Conservation (phyloP, 148 eudicot species). For the Camellia japonica region DNA sequence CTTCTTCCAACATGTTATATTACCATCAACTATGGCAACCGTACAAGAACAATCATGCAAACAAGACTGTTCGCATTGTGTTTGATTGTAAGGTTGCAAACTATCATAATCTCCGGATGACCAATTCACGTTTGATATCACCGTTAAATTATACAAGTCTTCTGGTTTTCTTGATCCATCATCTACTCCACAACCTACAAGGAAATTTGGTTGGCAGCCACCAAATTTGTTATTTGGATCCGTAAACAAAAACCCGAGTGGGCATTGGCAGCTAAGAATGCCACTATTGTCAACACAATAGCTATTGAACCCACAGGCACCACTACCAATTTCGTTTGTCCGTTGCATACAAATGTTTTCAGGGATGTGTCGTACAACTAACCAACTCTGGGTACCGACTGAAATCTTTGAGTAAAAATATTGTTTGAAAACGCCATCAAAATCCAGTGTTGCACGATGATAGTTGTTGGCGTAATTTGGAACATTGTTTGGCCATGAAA, state of each 20-base stretch:
- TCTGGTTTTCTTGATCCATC: neutral
- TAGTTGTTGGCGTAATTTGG: neutral
- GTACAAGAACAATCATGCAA: slow-evolving; percentile 7
- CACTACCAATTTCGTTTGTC: neutral
- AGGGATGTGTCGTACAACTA: neutral
- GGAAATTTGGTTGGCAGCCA: slow-evolving; percentile 2
- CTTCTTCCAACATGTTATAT: slow-evolving; percentile 2
- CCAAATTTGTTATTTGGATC: neutral
- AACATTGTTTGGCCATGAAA: neutral
- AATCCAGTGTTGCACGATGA: slow-evolving; percentile 1
- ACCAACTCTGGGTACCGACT: neutral
- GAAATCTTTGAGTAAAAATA: neutral
- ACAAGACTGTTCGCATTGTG: slow-evolving; percentile 5
- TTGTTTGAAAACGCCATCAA: neutral
- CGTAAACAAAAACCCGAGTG: neutral
- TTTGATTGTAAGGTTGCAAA: neutral
- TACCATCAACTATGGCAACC: neutral
- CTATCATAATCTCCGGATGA: neutral
- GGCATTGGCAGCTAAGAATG: neutral
- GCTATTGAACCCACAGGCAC: slow-evolving; percentile 4
- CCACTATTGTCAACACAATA: neutral
- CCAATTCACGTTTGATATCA: neutral
- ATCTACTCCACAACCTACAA: neutral
- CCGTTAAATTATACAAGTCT: neutral
- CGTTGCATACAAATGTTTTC: neutral